Evolutionary conservation across 305 asterid genomes (phyloP).

Genomic region (Fraxinus paxiana): DNA sequence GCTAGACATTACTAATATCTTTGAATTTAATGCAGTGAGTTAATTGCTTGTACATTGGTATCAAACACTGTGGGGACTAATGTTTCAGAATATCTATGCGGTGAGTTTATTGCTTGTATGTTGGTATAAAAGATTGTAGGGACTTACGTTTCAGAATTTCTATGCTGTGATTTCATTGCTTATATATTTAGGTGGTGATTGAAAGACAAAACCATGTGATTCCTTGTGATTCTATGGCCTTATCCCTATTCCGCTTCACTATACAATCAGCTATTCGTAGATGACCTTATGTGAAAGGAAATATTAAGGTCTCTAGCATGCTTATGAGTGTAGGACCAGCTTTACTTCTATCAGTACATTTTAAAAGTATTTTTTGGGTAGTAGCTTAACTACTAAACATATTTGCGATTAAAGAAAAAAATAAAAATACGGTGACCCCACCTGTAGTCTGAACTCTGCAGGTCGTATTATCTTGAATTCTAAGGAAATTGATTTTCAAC

Average conservation of each 20-base stretch:
- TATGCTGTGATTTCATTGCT: background rate
- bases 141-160: too few species aligned
- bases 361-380: background rate
- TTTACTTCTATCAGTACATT: background rate
- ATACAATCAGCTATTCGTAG: background rate
- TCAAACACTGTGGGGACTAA: background rate
- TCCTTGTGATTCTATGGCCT: background rate
- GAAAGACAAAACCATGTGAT: background rate
- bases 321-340: background rate
- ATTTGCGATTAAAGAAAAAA: background rate
- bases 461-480: background rate
- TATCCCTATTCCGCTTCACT: background rate
- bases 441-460: background rate
- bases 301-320: background rate
- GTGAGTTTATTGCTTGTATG: background rate
- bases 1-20: background rate
- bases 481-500: background rate
- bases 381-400: background rate
- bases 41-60: background rate
- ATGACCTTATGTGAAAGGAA: background rate
- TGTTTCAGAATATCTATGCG: background rate
- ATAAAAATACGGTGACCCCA: background rate
- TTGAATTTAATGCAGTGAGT: background rate
- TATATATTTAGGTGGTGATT: background rate
- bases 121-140: background rate